Evolutionary conservation across 148 eudicot species (phyloP), one percentile per base, ranked within the genome.

Genomic region (Silene conica): DNA sequence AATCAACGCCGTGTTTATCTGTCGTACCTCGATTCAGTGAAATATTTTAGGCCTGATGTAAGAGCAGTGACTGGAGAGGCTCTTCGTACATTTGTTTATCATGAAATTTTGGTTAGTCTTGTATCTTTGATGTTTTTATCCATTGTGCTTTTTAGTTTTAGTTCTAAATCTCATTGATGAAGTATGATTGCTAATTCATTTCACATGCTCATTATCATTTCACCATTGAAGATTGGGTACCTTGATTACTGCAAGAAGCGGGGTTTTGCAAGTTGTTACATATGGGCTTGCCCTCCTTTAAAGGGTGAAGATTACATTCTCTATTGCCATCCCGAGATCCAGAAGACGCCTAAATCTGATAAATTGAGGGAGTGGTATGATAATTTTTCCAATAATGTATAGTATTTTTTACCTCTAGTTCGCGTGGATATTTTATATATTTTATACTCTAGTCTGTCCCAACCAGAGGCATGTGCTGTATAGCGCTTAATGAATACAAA

Each of bases 231-330:
- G 99, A 96, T 96, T 77, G 99, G 97, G 70, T 96, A 96, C 73
- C 83, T 96, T 38, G 99, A 96, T 59, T 91, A 92, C 75, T 92
- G 99, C 86, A 96, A 96, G 86, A 81, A 73, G 82, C 91, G 99
- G 62, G 99, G 99, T 62, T 96, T 96, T 77, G 84, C 94, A 15
- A 96, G 99, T 81, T 96, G 99, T 80, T 96, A 96, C 63, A 96
- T 96, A 78, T 96, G 99, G 99, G 99, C 99, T 43, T 96, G 99
- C 79, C 99, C 99, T 64, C 99, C 99, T 61, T 72, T 96, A 58
- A 96, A 96, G 86, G 99, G 99, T 64, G 99, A 96, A 89, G 99
- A 96, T 83, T 96, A 96, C 82, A 96, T 96, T 43, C 86, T 96
- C 79, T 96, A 96, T 84, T 96, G 99, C 83, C 99, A 96, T 77